Base-by-base conservation (phyloP, 768 basidiomycete genomes). In the Tubosaeta brunneosetosa region DNA sequence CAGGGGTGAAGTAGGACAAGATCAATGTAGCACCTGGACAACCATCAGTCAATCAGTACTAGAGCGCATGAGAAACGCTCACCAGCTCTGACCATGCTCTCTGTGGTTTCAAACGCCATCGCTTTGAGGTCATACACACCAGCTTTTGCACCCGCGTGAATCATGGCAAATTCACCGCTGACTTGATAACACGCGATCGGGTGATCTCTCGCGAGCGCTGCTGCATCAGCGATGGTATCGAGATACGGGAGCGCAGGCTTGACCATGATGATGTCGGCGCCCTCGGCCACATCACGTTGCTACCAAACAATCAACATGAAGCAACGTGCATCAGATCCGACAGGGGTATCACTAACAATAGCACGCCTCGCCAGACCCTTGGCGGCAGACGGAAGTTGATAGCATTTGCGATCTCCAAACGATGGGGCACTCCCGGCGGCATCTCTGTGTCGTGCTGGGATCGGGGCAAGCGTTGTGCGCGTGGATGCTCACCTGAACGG, bases 221-320 rank as follows among this genome's bases (percentile, higher is more conserved):
- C 82, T 14, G 91, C 92, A 63, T 97, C 92, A 31, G 88, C 80
- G 59, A 99, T 88, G 71, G 98, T 86, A 71, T 99, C 97, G 47
- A 98, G 89, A 73, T 98, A 98, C 0, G 97, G 94, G 55, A 98
- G 71, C 0, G 93, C 81, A 17, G 97, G 97, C 67, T 99, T 99
- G 66, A 99, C 93, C 94, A 99, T 98, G 67, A 99, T 84, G 63
- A 99, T 91, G 66, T 99, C 97, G 16, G 97, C 97, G 17, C 97
- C 97, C 74, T 98, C 97, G 9, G 65, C 72, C 0, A 81, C 77
- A 68, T 99, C 97, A 34, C 97, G 88, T 77, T 83, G 76, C 94
- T 97, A 63, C 36, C 50, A 29, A 43, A 26, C 19, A 26, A 53
- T 51, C 43, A 50, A 55, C 38, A 43, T 25, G 36, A 49, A 33